Base-by-base conservation (phyloP, 176 grass and related monocot genomes). In the Triticum timopheevii region DNA sequence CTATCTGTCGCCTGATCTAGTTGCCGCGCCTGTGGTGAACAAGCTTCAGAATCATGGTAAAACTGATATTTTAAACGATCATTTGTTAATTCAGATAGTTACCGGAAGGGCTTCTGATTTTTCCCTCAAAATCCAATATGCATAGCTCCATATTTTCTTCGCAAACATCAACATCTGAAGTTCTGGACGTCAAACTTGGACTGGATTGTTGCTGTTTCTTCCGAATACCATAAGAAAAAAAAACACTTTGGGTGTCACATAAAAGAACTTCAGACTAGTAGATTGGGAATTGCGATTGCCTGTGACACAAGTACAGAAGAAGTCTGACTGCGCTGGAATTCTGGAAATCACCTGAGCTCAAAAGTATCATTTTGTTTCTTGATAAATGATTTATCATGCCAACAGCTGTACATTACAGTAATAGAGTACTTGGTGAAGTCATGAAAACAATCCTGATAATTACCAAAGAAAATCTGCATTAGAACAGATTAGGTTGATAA, bases 221-320 rank as follows among this genome's bases (percentile, higher is more conserved):
- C 39, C 39, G 8, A 40, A 40, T 40, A 40, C 39, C 10, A 10
- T 40, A 40, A 40, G 39, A 40, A 40, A 40, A 40, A 10, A 40
- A 23, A 69, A 76, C 12, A 74, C 39, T 40, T 74, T 27, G 58
- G 10, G 28, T 39, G 54, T 22, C 52, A 10, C 58, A 65, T 17
- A 84, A 77, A 63, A 69, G 22, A 68, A 90, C 50, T 61, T 69
- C 28, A 64, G 50, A 82, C 25, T 13, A 65, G 22, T 17, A 69
- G 50, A 77, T 22, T 7, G 10, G 54, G 15, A 28, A 86, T 16
- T 20, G 27, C 24, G 7, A 36, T 28, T 68, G 0, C 62, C 62
- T 38, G 30, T 22, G 76, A 69, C 22, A 59, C 17, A 70, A 4
- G 56, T 68, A 39, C 10, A 54, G 61, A 89, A 82, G n/a, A 75